Conservation (phyloP, 257 asterid genomes). For the Solanum dulcamara region DNA sequence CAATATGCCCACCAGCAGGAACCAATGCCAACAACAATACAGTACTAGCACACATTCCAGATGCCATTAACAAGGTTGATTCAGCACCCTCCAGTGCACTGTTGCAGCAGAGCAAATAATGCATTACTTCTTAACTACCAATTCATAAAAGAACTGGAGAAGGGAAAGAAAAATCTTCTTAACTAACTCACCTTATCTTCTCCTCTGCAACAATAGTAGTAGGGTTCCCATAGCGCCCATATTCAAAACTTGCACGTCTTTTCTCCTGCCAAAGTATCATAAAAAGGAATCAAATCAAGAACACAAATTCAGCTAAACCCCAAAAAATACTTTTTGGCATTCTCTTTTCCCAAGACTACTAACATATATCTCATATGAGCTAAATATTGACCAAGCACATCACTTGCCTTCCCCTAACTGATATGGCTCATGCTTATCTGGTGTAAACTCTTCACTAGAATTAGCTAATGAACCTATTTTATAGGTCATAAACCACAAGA, state of each 20-base stretch:
- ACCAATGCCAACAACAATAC: conserved; percentile 75
- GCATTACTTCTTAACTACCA: background rate
- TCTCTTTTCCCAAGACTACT: background rate
- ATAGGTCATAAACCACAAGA: background rate
- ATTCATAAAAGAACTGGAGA: background rate
- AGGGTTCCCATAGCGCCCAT: conserved; percentile 87
- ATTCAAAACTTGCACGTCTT: conserved; percentile 65
- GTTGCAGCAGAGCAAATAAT: conserved; percentile 13
- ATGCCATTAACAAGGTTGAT: conserved; percentile 66
- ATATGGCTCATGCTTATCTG: background rate
- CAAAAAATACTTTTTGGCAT: background rate
- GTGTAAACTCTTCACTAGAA: background rate
- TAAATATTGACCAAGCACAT: background rate
- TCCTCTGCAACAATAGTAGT: conserved; percentile 80
- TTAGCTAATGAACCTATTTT: background rate
- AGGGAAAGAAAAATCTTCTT: background rate
- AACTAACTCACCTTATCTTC: conserved; percentile 56
- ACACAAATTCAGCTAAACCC: background rate
- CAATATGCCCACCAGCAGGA: conserved; percentile 92
- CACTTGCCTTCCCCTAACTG: background rate
- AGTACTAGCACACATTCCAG: conserved; percentile 93
- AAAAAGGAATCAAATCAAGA: background rate
- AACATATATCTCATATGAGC: background rate
- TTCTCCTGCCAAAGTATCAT: conserved; percentile 52
- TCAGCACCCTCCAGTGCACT: conserved; percentile 98